phyloP scores from a whole-genome alignment of 148 eudicot species.

The Spergularia marina region DNA sequence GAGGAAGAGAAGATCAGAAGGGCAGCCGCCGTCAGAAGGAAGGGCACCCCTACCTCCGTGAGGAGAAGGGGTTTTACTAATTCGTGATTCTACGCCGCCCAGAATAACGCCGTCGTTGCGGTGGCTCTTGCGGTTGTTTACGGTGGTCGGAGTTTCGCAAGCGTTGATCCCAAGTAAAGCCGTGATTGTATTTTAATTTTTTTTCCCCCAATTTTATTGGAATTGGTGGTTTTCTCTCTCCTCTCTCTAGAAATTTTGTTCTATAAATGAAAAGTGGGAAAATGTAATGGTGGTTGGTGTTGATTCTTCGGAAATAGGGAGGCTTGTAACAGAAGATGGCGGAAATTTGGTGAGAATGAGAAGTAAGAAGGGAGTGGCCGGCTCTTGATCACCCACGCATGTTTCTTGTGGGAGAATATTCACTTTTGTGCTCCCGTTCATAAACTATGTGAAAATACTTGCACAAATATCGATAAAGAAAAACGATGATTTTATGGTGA shows the following conservation, averaged over 20 bases:
- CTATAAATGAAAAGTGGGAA: not conserved
- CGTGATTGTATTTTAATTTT: constrained; percentile 29
- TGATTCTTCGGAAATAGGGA: not conserved
- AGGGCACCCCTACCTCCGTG: constrained; percentile 95
- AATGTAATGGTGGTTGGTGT: not conserved
- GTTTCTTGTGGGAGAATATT: too few species aligned
- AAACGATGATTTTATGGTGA: too few species aligned
- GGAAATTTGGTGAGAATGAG: not conserved
- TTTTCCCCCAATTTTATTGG: not conserved
- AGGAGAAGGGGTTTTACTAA: constrained; percentile 55
- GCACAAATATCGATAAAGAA: too few species aligned
- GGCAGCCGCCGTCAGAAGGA: constrained; percentile 84
- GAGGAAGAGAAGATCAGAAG: constrained; percentile 86
- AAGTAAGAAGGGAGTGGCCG: not conserved
- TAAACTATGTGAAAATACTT: too few species aligned
- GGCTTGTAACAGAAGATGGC: not conserved
- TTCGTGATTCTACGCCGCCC: constrained; percentile 13
- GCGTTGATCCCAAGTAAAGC: constrained; percentile 30
- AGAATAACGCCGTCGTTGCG: not conserved
- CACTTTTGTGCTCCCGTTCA: too few species aligned
- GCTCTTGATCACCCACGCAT: not conserved
- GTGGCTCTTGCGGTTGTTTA: constrained; percentile 7
- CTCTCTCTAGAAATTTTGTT: too few species aligned
- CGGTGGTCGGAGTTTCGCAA: constrained; percentile 11
- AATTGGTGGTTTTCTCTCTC: not conserved